Percentiles rank a stretch among this genome's conserved stretches.
phyloP scores from a whole-genome alignment of 2,329 filamentous ascomycete species.

The Pseudogymnoascus sp. region DNA sequence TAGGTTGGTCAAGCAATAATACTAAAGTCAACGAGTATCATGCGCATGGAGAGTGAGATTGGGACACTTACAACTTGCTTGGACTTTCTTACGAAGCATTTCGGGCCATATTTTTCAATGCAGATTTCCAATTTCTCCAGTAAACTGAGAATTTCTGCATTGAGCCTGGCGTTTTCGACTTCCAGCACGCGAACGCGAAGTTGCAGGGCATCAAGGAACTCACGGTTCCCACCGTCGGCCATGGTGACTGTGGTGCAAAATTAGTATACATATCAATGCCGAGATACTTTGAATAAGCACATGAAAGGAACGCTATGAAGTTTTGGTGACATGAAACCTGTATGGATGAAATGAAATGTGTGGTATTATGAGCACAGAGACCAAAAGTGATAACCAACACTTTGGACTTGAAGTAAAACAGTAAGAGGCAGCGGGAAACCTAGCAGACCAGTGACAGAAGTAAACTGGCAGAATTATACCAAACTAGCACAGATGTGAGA shows the following conservation, averaged over 20 bases:
- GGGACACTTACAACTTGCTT: too few species aligned
- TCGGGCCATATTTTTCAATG: too few species aligned
- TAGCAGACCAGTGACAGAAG: neutral
- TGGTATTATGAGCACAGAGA: neutral
- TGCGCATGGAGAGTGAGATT: too few species aligned
- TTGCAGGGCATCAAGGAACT: neutral
- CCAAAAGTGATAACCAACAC: neutral
- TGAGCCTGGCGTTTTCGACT: too few species aligned
- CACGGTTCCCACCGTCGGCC: neutral
- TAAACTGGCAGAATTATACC: neutral
- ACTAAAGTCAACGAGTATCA: too few species aligned
- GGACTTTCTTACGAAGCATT: too few species aligned
- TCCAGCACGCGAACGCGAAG: too few species aligned
- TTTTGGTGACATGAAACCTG: neutral
- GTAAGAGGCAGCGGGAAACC: neutral
- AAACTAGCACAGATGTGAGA: neutral
- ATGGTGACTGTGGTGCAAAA: neutral
- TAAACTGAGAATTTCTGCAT: too few species aligned
- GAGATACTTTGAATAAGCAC: neutral
- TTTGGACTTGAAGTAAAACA: neutral
- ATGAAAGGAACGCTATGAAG: neutral
- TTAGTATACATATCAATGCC: neutral
- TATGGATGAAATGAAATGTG: neutral
- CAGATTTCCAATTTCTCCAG: too few species aligned
- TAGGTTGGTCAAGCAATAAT: too few species aligned